Evolutionary conservation across 495 filamentous ascomycete genomes (phyloP).

Genomic region (Neurospora sp.): DNA sequence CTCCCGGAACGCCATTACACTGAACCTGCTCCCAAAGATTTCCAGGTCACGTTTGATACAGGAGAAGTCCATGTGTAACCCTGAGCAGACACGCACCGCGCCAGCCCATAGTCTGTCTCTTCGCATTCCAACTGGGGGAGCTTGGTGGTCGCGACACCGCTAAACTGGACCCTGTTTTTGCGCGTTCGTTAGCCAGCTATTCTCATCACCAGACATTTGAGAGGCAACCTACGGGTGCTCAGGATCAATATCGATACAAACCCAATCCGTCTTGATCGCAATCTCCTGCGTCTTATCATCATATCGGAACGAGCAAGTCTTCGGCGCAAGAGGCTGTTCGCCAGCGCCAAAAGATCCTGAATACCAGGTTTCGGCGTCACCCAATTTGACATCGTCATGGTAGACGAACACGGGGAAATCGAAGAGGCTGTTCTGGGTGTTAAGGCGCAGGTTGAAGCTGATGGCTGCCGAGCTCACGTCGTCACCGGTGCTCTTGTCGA

Average conservation of each 20-base stretch:
- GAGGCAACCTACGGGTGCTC: slow-evolving; percentile 14
- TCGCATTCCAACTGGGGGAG: slow-evolving; percentile 4
- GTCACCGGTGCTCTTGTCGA: slow-evolving; percentile 2
- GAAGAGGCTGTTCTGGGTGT: slow-evolving; percentile 8
- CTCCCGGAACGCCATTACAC: background rate
- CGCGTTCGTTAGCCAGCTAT: background rate
- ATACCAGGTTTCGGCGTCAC: slow-evolving; percentile 11
- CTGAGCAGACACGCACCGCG: background rate
- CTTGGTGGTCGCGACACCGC: slow-evolving; percentile 12
- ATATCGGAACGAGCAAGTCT: slow-evolving; percentile 12
- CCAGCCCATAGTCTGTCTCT: background rate
- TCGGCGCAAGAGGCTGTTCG: slow-evolving; percentile 10
- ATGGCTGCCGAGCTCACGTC: slow-evolving; percentile 3
- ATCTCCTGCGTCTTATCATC: slow-evolving; percentile 1
- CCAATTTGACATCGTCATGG: slow-evolving; percentile 2
- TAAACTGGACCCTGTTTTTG: slow-evolving; percentile 12
- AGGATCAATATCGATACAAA: slow-evolving; percentile 18
- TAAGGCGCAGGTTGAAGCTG: slow-evolving; percentile 19
- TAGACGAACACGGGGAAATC: slow-evolving; percentile 9
- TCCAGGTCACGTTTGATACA: background rate
- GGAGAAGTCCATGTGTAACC: background rate
- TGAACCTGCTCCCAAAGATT: background rate
- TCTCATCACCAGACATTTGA: no score
- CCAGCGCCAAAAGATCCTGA: slow-evolving; percentile 10
- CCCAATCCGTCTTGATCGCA: slow-evolving; percentile 15